phyloP scores from a whole-genome alignment of 768 basidiomycete genomes.

The Pisolithus albus region DNA sequence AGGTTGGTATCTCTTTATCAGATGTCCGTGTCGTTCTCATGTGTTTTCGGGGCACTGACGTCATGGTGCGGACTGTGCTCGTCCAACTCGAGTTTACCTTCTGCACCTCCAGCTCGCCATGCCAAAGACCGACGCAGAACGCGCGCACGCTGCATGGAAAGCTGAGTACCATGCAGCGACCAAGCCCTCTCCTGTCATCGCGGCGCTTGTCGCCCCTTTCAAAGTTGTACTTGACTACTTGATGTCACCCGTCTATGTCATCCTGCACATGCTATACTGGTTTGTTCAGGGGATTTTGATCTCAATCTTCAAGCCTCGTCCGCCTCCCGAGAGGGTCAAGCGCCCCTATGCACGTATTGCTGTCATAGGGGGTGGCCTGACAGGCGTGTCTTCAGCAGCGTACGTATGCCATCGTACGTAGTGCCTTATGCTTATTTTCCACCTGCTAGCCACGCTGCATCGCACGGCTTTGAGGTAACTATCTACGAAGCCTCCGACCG shows the following conservation, averaged over 20 bases:
- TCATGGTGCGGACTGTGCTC: not conserved
- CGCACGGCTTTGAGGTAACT: constrained; percentile 48
- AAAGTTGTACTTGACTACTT: not conserved
- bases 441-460: constrained; percentile 32
- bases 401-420: constrained; percentile 10
- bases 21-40: not conserved
- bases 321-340: constrained; percentile 13
- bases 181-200: not conserved
- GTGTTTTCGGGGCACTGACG: not conserved
- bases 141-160: not conserved
- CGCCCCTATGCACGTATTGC: constrained; percentile 40
- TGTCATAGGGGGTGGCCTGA: constrained; percentile 45
- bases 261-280: constrained; percentile 27
- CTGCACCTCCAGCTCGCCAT: not conserved
- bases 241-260: not conserved
- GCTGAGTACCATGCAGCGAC: not conserved
- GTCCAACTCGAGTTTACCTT: not conserved
- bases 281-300: constrained; percentile 32
- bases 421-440: not conserved
- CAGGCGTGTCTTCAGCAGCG: constrained; percentile 48
- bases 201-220: not conserved
- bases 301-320: constrained; percentile 34
- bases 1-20: not conserved
- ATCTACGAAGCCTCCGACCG: constrained; percentile 36
- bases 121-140: not conserved